Conservation (phyloP, 441 rosid genomes). For the Isatis lusitanica region DNA sequence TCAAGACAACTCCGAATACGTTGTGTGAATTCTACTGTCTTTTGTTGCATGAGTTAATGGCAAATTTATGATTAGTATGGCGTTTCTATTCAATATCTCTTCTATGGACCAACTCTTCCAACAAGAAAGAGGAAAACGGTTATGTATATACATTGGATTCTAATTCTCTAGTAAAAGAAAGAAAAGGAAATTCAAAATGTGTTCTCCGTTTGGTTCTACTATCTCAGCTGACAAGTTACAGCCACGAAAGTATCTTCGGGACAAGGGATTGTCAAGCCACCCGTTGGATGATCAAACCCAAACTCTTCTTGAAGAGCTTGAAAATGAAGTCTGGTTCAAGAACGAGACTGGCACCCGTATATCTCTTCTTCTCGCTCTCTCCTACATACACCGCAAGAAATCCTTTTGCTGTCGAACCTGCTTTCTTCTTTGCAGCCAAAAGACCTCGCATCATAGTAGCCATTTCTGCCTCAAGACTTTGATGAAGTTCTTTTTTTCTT, state of each 20-base stretch:
- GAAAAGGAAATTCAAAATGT: not conserved
- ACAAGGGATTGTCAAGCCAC: not conserved
- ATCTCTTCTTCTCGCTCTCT: constrained; percentile 33
- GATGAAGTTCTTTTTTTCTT: not conserved
- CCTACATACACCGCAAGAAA: constrained; percentile 41
- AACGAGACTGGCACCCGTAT: constrained; percentile 33
- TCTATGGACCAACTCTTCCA: not conserved
- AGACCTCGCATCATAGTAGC: not conserved
- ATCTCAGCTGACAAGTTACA: not conserved
- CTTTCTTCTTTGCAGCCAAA: not conserved
- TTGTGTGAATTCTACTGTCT: not conserved
- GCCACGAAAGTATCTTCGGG: too few species aligned
- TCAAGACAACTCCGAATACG: not conserved
- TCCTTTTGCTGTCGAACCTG: constrained; percentile 20
- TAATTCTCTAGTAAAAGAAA: not conserved
- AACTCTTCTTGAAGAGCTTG: constrained; percentile 43
- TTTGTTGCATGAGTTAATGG: not conserved
- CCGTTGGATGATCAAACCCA: not conserved
- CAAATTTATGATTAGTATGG: not conserved
- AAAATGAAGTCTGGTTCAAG: constrained; percentile 37
- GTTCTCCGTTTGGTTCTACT: too few species aligned
- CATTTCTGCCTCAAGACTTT: not conserved
- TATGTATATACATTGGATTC: not conserved
- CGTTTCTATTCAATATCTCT: not conserved
- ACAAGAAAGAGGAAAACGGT: not conserved